Evolutionary conservation across 768 basidiomycete genomes (phyloP).

Genomic region (Amanita muscaria): DNA sequence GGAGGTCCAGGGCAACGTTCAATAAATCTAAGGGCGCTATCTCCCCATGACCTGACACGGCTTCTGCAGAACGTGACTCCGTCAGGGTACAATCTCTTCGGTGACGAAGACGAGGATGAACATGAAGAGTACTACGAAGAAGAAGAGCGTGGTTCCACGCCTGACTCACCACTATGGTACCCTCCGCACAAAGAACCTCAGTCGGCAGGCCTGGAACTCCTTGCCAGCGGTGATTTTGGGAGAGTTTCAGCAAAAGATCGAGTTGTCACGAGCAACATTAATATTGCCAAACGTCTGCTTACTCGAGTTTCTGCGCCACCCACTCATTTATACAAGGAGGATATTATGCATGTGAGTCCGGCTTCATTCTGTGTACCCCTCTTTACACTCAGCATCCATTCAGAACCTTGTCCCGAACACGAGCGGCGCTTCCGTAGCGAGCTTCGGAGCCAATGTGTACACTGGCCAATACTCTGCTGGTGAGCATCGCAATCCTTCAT

Average conservation of each 20-base stretch:
- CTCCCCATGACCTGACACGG: conserved; percentile 22
- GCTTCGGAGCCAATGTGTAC: conserved; percentile 68
- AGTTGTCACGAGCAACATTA: conserved; percentile 32
- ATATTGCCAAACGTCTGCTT: conserved; percentile 40
- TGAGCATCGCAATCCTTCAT: conserved; percentile 17
- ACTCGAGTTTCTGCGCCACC: conserved; percentile 30
- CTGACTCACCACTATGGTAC: conserved; percentile 25
- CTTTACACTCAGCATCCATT: conserved; percentile 4
- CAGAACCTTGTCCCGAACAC: conserved; percentile 74
- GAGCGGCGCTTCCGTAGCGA: conserved; percentile 71
- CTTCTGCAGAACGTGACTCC: conserved; percentile 14
- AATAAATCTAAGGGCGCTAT: conserved; percentile 21
- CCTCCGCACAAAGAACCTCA: conserved; percentile 42
- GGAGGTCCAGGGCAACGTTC: conserved; percentile 13
- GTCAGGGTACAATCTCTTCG: background rate
- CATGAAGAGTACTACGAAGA: conserved; percentile 29
- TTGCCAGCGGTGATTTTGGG: conserved; percentile 78
- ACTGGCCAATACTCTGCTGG: conserved; percentile 79
- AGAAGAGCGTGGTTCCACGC: conserved; percentile 29
- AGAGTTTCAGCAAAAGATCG: conserved; percentile 43
- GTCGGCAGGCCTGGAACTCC: conserved; percentile 51
- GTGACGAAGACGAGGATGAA: conserved; percentile 22
- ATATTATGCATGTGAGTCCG: conserved; percentile 43
- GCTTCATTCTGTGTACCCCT: conserved; percentile 1
- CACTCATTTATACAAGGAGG: conserved; percentile 37